These are phyloP conservation scores for Angophora floribunda DNA, from an alignment of 345 rosid species.

Conservation along the genomic window DNA sequence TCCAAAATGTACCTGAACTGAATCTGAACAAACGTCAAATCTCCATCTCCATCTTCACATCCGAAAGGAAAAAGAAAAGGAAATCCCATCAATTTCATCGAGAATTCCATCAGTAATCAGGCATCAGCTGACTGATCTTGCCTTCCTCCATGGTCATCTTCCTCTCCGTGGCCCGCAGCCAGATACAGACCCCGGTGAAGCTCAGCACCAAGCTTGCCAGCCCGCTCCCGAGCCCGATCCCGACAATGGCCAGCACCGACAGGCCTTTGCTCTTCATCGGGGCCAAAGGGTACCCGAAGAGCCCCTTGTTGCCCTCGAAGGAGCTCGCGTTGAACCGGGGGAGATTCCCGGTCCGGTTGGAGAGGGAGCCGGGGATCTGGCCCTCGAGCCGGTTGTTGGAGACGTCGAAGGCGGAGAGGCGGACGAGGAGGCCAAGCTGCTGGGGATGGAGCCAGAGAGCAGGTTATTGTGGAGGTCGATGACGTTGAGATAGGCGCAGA, in stretches of 20 bases:
- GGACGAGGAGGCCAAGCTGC: constrained; percentile 55
- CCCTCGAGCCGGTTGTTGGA: constrained; percentile 66
- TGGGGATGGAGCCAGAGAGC: constrained; percentile 60
- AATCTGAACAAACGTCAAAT: not conserved
- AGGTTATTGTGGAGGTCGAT: constrained; percentile 79
- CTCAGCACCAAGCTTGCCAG: constrained; percentile 78
- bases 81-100: not conserved
- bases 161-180: constrained; percentile 73
- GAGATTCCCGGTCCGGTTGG: constrained; percentile 52
- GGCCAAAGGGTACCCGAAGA: constrained; percentile 80
- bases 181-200: constrained; percentile 82
- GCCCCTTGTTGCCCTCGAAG: constrained; percentile 66
- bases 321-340: constrained; percentile 68
- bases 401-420: constrained; percentile 76
- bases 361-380: constrained; percentile 53
- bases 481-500: constrained; percentile 80
- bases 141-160: constrained; percentile 63
- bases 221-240: constrained; percentile 95
- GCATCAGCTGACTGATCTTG: constrained; percentile 70
- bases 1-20: not conserved
- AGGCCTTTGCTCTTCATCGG: constrained; percentile 58
- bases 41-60: not conserved
- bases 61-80: not conserved
- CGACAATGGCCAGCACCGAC: constrained; percentile 77
- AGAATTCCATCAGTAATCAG: constrained; percentile 28